Evolutionary conservation across 371 early-diverging fungal genomes (phyloP), one percentile per base, ranked within the genome.

Genomic region (Mortierella sp.): DNA sequence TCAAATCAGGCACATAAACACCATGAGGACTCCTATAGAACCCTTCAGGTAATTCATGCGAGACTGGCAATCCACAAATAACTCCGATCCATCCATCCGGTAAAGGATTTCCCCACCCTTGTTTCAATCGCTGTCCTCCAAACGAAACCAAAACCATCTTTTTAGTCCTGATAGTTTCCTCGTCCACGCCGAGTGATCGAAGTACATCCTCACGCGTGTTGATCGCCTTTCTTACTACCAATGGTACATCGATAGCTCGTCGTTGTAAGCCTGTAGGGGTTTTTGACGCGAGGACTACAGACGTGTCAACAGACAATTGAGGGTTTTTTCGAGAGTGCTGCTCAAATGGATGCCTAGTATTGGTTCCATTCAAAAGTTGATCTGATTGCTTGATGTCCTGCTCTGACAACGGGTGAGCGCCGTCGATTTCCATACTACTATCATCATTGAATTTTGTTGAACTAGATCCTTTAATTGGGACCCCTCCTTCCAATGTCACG

Each of bases 71-170:
- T 70, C 91, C 90, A 70, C 91, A 90, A 3, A 93, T 91, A 22
- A 95, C 86, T 43, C 91, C 92, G 31, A 92, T 89, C 95, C 95
- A 95, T 2, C 89, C 92, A 1, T 84, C 85, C 3, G 95, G 95
- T 17, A 94, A 75, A 0, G 90, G 88, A 58, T 86, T 85, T 2
- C 87, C 83, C 86, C 87, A 86, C 23, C 84, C 81, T 68, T 84
- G 79, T 67, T 87, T 83, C 32, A 91, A 69, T 13, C 85, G 72
- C 60, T 93, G 91, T 8, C 95, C 95, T 19, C 95, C 95, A 85
- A 95, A 95, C 0, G 93, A 91, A 12, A 94, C 86, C 29, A 95
- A 67, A 0, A 92, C 83, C 63, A 92, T 85, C 69, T 89, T 89
- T 47, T 90, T 86, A 2, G 89, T 84, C 7, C 74, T 55, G 47